Base-by-base conservation (phyloP, 1,139 yeast genomes). In the Candida neerlandica region DNA sequence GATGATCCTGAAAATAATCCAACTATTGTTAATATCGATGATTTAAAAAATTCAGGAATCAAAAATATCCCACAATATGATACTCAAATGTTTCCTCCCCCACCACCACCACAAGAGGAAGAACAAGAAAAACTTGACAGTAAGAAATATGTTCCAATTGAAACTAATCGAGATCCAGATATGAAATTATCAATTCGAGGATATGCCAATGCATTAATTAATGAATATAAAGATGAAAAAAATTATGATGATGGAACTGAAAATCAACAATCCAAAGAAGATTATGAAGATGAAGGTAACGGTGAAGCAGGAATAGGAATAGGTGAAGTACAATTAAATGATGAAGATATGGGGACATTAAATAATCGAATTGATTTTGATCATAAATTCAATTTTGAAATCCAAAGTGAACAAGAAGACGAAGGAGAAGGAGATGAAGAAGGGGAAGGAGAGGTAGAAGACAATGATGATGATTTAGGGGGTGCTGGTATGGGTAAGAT, bases 1-100 rank as follows among this genome's bases (percentile, higher is more conserved):
- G 51, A 49, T 3, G 62, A 62, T 35, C 62, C 62, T 0, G 66
- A 63, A 29, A 52, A 59, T 41, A 51, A 49, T 34, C 67, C 67
- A 0, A 56, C 58, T 1, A 55, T 64, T 15, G 67, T 56, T 19
- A 60, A 64, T 43, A 38, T 58, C 3, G 55, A 58, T 15, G 59
- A 52, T 6, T 45, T 60, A 9, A 55, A 50, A 19, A 21, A 15
- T 19, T 10, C 23, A 2, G 32, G 29, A 16, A 14, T 42, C 6
- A 11, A 15, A 6, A 18, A 41, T 10, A 27, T 29, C 15, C 19
- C 23, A 15, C 23, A 19, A 16, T 5, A 23, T 2, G 38, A 30
- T 11, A 6, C 34, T 38, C 15, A 23, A 9, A 16, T 14, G 33
- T n/a, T 27, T n/a, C 44, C 32, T 14, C 34, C 45, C 32, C 46